Conservation (phyloP, 2,329 filamentous ascomycete species). For the Lecanosticta acicola region DNA sequence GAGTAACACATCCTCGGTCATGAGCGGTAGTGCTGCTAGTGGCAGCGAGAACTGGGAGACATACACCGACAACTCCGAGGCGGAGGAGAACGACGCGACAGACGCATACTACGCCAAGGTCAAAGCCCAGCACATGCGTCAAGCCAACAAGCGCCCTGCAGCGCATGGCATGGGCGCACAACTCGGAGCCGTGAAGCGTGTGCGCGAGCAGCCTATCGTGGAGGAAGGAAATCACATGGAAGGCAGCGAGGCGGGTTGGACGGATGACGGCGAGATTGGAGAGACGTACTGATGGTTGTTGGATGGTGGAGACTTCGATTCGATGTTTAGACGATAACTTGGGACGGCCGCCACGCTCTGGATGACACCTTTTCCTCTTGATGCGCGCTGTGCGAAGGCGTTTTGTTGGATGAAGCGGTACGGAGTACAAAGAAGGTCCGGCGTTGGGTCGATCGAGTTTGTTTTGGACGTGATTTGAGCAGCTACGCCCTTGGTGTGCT, state of each 20-base stretch:
- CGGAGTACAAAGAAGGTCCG: background rate
- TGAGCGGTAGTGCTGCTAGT: constrained; percentile 24
- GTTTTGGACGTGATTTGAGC: background rate
- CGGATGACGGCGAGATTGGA: constrained; percentile 33
- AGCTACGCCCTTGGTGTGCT: background rate
- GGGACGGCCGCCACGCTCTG: background rate
- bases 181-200: constrained; percentile 22
- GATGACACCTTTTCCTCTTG: background rate
- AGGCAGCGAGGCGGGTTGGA: constrained; percentile 34
- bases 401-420: background rate
- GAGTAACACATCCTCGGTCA: constrained; percentile 32
- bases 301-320: background rate
- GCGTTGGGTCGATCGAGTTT: background rate
- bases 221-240: constrained; percentile 24
- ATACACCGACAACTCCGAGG: constrained; percentile 61
- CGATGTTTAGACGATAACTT: background rate
- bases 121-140: constrained; percentile 53
- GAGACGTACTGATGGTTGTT: constrained; percentile 30
- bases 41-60: constrained; percentile 98
- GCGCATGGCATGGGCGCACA: constrained; percentile 8
- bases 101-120: constrained; percentile 78
- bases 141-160: constrained; percentile 14
- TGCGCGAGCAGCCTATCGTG: constrained; percentile 24
- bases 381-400: background rate
- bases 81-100: constrained; percentile 57